A percentile compares a stretch with the other conserved stretches of the same genome.
These are phyloP conservation scores for Eudorina sp. DNA, from an alignment of 139 green algal genomes.

Conservation along the genomic window DNA sequence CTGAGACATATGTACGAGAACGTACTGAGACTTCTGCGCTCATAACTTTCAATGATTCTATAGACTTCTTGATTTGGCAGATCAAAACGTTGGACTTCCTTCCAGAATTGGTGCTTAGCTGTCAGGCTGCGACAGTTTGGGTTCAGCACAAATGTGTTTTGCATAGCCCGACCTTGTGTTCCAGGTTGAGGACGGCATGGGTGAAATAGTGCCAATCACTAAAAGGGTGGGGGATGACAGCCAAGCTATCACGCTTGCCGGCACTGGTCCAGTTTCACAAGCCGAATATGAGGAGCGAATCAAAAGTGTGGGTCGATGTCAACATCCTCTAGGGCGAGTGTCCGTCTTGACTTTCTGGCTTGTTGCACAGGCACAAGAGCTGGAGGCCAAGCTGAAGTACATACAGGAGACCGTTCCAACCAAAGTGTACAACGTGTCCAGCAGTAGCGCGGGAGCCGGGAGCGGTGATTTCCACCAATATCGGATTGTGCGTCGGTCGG, in stretches of 20 bases:
- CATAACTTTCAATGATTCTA: too few species aligned
- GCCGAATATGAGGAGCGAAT: constrained; percentile 36
- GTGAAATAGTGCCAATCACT: constrained; percentile 15
- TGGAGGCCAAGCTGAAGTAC: constrained; percentile 88
- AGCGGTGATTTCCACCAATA: constrained; percentile 94
- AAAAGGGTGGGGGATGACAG: not conserved
- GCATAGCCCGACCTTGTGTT: too few species aligned
- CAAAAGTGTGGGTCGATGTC: not conserved
- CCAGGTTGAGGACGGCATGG: too few species aligned
- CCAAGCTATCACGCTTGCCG: constrained; percentile 1
- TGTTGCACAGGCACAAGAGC: constrained; percentile 76
- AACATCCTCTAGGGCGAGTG: not conserved
- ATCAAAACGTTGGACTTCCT: too few species aligned
- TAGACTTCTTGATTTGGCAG: too few species aligned
- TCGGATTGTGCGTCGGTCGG: constrained; percentile 60
- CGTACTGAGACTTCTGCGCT: too few species aligned
- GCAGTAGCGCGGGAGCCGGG: constrained; percentile 88
- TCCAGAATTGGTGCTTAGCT: too few species aligned
- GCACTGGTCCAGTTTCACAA: not conserved
- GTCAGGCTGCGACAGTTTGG: too few species aligned
- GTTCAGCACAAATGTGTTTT: too few species aligned
- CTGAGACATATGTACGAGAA: too few species aligned
- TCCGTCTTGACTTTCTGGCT: not conserved
- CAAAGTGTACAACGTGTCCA: constrained; percentile 81
- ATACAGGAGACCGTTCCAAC: constrained; percentile 88